These are phyloP conservation scores for Corchorus capsularis DNA, from an alignment of 345 rosid genomes.

Conservation along the genomic window DNA sequence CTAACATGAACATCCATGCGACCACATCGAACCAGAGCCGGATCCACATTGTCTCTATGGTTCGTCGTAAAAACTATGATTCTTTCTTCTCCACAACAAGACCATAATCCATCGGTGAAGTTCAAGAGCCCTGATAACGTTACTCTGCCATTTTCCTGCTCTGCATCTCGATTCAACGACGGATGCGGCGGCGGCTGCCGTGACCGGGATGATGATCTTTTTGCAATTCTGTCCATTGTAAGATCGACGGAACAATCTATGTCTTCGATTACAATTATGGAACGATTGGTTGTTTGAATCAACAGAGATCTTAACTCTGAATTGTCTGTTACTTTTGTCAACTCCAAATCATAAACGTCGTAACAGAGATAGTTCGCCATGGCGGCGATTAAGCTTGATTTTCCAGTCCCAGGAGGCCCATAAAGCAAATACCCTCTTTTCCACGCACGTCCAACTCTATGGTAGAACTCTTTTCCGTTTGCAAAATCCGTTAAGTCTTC, in stretches of 20 bases:
- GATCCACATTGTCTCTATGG: conserved; percentile 47
- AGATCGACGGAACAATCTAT: conserved; percentile 48
- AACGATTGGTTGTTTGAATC: conserved; percentile 43
- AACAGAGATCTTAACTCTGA: conserved; percentile 51
- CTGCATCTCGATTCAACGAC: not conserved
- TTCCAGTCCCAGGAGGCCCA: conserved; percentile 58
- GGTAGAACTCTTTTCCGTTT: conserved; percentile 48
- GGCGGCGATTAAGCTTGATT: conserved; percentile 53
- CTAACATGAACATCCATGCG: conserved; percentile 54
- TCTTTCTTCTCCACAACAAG: conserved; percentile 49
- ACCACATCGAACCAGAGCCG: conserved; percentile 47
- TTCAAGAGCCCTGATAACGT: conserved; percentile 49
- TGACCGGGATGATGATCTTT: conserved; percentile 8
- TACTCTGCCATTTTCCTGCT: conserved; percentile 33
- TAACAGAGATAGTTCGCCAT: conserved; percentile 53
- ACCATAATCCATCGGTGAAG: conserved; percentile 53
- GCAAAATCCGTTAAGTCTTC: conserved; percentile 48
- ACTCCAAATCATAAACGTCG: conserved; percentile 58
- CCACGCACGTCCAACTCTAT: conserved; percentile 59
- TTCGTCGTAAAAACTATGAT: conserved; percentile 50
- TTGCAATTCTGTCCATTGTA: conserved; percentile 40
- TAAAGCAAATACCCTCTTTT: conserved; percentile 54
- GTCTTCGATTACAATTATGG: conserved; percentile 54
- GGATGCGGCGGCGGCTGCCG: not conserved
- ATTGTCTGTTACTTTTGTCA: conserved; percentile 47